Evolutionary conservation across 371 early-diverging fungal species (phyloP), one percentile per base, ranked within the genome.

Genomic region (Mucor saturninus): DNA sequence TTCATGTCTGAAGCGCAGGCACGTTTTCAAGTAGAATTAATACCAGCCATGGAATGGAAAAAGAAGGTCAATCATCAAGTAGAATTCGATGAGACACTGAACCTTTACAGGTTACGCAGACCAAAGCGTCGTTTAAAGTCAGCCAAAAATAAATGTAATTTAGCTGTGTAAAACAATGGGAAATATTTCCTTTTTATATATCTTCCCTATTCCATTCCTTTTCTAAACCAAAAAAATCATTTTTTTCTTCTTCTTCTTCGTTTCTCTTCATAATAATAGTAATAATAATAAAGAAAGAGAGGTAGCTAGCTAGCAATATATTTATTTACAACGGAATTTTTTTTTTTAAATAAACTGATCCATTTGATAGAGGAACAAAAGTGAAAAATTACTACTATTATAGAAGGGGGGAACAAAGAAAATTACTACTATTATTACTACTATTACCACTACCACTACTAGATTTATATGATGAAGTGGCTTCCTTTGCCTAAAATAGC

Each of bases 401-500:
- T n/a, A 48, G 15, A 52, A 52, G 30, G 28, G 39, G 39, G 28
- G 35, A 35, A 35, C 35, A 35, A 35, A 35, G 35, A 35, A 35
- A 35, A 35, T 35, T 35, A 35, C 35, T 35, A 35, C 35, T 35
- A 28, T 14, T 48, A 35, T 35, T 35, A 35, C 35, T 35, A 35
- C 35, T 35, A 35, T 35, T 35, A 35, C 35, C 8, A 56, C 28
- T 14, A 50, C 2, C 39, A 35, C 35, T 35, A 35, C 35, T 35
- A 35, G 6, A 35, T 35, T 35, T 35, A 35, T 35, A 35, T 35
- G 35, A 77, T 74, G 78, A 79, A 76, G 75, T 83, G 83, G 83
- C 64, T 77, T 43, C 83, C 83, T 40, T 64, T 83, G 52, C 78
- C 81, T 11, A 79, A 80, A 64, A 77, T 83, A 63, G 81, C 79